A percentile compares a stretch with the other conserved stretches of the same genome.
phyloP scores from a whole-genome alignment of 2,329 filamentous ascomycete species.

The Trichoderma asperellum region DNA sequence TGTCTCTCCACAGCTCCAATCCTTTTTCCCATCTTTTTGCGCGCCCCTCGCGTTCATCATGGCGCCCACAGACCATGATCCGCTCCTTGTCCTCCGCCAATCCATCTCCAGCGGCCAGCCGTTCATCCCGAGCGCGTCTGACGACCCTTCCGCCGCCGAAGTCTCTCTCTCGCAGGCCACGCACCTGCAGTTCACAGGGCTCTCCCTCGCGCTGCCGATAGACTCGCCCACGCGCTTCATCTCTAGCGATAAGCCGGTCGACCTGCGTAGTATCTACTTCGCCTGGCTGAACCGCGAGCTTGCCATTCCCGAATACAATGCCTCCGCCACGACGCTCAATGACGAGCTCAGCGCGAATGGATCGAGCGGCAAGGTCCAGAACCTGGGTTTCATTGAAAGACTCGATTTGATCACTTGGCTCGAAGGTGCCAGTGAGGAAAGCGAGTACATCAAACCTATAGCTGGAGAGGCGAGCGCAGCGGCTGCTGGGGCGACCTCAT shows the following conservation, averaged over 20 bases:
- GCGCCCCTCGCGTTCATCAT: constrained; percentile 23
- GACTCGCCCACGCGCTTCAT: constrained; percentile 82
- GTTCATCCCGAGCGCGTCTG: constrained; percentile 74
- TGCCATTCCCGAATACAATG: constrained; percentile 88
- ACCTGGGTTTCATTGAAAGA: constrained; percentile 87
- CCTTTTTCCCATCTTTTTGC: neutral
- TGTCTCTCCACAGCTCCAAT: neutral
- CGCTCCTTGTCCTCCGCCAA: constrained; percentile 81
- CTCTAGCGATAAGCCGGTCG: constrained; percentile 73
- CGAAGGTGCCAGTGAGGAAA: constrained; percentile 85
- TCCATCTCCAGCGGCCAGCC: constrained; percentile 73
- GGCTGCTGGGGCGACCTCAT: constrained; percentile 45
- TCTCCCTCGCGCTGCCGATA: constrained; percentile 67
- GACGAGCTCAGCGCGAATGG: constrained; percentile 66
- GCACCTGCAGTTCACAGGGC: constrained; percentile 72
- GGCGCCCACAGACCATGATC: constrained; percentile 63
- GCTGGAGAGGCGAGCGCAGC: constrained; percentile 59
- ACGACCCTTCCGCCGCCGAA: constrained; percentile 64
- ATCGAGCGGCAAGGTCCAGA: constrained; percentile 73
- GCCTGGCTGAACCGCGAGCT: constrained; percentile 93
- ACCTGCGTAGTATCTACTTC: constrained; percentile 94
- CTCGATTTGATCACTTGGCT: constrained; percentile 93
- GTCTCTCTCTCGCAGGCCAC: constrained; percentile 74
- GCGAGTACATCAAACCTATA: constrained; percentile 87
- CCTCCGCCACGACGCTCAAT: constrained; percentile 78